These are phyloP conservation scores for Capronia americana DNA, from an alignment of 2,329 filamentous ascomycete species.

Conservation along the genomic window DNA sequence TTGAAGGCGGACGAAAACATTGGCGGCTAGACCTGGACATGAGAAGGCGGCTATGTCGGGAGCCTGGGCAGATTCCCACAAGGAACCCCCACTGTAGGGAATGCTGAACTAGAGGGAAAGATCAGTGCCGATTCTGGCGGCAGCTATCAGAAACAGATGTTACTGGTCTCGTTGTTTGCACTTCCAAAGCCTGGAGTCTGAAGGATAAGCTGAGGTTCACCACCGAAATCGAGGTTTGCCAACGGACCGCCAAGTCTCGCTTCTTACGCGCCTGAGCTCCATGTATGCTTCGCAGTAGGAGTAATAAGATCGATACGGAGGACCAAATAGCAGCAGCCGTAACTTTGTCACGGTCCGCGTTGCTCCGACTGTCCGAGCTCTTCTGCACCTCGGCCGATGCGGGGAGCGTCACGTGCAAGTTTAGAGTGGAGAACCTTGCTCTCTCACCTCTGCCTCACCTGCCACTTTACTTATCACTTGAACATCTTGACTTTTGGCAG, in stretches of 20 bases:
- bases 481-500: neutral
- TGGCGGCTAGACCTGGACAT: constrained; percentile 16
- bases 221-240: neutral
- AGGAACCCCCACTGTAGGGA: neutral
- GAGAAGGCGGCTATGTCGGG: constrained; percentile 1
- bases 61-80: neutral
- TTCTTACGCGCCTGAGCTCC: neutral
- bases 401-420: neutral
- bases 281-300: neutral
- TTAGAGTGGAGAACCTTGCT: neutral
- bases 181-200: neutral
- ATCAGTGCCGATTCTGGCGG: neutral
- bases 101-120: neutral
- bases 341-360: neutral
- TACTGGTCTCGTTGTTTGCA: neutral
- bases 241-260: neutral
- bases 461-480: neutral
- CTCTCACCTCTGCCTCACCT: neutral
- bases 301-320: neutral
- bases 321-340: neutral
- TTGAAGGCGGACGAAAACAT: constrained; percentile 97
- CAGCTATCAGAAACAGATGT: neutral
- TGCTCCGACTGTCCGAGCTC: neutral
- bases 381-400: neutral
- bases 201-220: neutral